Percentiles rank a stretch among this genome's conserved stretches.
Conservation (phyloP, 2,329 filamentous ascomycete species). For the Coniochaeta ligniaria region DNA sequence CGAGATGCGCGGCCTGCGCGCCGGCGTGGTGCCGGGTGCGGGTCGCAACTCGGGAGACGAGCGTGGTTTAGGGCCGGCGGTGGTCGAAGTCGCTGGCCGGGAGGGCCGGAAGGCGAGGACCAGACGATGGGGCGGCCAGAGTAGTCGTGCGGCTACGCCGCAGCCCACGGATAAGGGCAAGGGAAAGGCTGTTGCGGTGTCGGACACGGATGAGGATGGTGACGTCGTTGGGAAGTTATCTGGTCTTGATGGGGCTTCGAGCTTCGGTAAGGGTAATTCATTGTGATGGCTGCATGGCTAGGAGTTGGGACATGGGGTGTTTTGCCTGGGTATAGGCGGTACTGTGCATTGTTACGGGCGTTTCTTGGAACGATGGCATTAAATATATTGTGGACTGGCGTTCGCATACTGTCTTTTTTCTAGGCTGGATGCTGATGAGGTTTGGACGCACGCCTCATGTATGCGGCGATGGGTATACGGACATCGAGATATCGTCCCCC, state of each 20-base stretch:
- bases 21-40: constrained; percentile 34
- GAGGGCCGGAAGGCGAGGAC: constrained; percentile 8
- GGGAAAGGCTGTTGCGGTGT: constrained; percentile 36
- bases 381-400: not conserved
- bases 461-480: not conserved
- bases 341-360: not conserved
- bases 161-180: constrained; percentile 34
- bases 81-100: constrained; percentile 27
- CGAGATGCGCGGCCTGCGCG: constrained; percentile 61
- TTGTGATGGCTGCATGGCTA: not conserved
- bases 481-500: not conserved
- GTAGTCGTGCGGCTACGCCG: constrained; percentile 23
- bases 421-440: not conserved
- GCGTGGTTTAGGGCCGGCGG: constrained; percentile 9
- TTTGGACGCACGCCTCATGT: not conserved
- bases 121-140: constrained; percentile 25
- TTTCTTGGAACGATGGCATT: not conserved
- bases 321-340: not conserved
- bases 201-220: constrained; percentile 9
- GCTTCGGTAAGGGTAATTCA: not conserved
- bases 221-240: not conserved
- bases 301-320: not conserved
- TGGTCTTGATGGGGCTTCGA: not conserved
- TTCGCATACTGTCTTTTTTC: not conserved
- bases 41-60: constrained; percentile 44